Conservation (phyloP, 257 asterid species). For the Solanum neorickii region DNA sequence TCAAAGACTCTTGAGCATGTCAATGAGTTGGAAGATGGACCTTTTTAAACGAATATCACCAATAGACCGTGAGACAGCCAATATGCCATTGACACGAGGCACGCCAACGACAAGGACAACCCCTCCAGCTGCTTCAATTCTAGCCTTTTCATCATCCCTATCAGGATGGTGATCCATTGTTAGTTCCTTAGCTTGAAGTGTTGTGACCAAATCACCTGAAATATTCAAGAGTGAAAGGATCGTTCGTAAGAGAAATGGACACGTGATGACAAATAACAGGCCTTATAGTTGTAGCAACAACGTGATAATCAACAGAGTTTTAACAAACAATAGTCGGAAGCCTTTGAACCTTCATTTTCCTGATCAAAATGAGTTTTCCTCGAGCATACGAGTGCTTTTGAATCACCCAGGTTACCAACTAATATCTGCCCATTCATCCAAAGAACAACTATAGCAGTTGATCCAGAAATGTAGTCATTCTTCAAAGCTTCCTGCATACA, state of each 20-base stretch:
- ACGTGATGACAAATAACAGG: background rate
- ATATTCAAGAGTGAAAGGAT: background rate
- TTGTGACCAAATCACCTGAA: conserved; percentile 10
- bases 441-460: conserved; percentile 45
- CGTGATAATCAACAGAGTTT: background rate
- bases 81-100: conserved; percentile 66
- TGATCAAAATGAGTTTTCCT: conserved; percentile 6
- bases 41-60: conserved; percentile 55
- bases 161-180: conserved; percentile 65
- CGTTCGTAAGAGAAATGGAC: background rate
- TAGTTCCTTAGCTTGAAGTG: conserved; percentile 37
- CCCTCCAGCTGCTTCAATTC: conserved; percentile 41
- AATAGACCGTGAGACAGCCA: conserved; percentile 69
- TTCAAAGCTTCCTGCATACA: conserved; percentile 51
- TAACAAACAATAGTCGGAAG: background rate
- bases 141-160: conserved; percentile 60
- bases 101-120: conserved; percentile 21
- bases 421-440: conserved; percentile 34
- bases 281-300: background rate
- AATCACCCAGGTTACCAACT: conserved; percentile 58
- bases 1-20: background rate
- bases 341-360: conserved; percentile 24
- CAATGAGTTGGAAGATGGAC: conserved; percentile 2
- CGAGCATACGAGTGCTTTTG: conserved; percentile 63
- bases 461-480: conserved; percentile 42